Base-by-base conservation (phyloP, 225 moss, liverwort and hornwort genomes). In the Takakia lepidozioides region DNA sequence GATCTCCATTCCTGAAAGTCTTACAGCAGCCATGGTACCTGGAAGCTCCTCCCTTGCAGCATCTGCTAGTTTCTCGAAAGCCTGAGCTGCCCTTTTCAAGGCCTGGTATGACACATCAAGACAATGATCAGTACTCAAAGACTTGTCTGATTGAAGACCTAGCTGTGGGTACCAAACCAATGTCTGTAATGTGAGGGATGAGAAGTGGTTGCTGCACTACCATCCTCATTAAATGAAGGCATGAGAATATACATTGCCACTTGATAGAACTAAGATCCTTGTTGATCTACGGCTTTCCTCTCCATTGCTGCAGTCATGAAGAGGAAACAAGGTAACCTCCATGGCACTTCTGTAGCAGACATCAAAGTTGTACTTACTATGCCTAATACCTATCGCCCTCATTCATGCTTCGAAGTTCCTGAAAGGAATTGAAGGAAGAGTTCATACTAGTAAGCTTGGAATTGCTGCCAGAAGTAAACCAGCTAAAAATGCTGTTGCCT, bases 1-100 rank as follows among this genome's bases (percentile, higher is more conserved):
- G 41, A 98, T 98, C 63, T 98, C 95, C 95, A 98, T 87, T 56
- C 95, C 95, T 42, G 95, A 98, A 58, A 98, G 67, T 59, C 95
- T 78, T 37, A 98, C 73, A 38, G 95, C 90, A 54, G 90, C 95
- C 95, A 98, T 98, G 11, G 95, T 91, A 62, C 90, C 87, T 23
- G 95, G 90, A 39, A 98, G 85, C 66, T 98, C 95, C 61, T 98
- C 90, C 60, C 90, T 82, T 25, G 87, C 87, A 52, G 85, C 67
- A 45, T 98, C 87, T 30, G 95, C 95, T 59, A 98, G 72, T 67
- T 79, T 98, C 58, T 74, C 80, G 35, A 98, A 59, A 19, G 95
- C 73, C 57, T 82, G 74, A 27, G 91, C 95, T 32, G 91, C 85
- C 54, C 54, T 83, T 62, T 73, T 91, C 28, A 89, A 71, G 39